Percentiles rank a stretch among this genome's conserved stretches.
phyloP scores from a whole-genome alignment of 2,329 filamentous ascomycete species.

The Aspergillus pseudoviridinutans region DNA sequence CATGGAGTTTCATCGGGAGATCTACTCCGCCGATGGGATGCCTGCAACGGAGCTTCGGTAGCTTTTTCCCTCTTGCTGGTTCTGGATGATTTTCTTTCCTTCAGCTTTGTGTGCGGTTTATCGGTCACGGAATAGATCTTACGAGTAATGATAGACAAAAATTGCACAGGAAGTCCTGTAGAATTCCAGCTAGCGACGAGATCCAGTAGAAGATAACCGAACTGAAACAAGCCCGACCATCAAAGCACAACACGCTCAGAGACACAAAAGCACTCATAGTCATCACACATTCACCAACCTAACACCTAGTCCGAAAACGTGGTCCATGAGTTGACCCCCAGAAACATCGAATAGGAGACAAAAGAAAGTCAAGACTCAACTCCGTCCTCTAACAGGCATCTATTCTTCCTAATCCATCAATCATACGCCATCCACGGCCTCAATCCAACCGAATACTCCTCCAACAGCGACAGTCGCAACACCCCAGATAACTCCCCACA shows the following conservation, averaged over 20 bases:
- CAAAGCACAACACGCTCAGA: not conserved
- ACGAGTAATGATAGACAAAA: not conserved
- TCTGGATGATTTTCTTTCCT: not conserved
- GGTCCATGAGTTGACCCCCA: not conserved
- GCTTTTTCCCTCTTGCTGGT: not conserved
- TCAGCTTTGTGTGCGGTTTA: not conserved
- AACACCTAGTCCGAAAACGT: not conserved
- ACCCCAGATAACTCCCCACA: conserved; percentile 75
- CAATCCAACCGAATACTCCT: conserved; percentile 36
- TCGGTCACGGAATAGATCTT: not conserved
- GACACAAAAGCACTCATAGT: not conserved
- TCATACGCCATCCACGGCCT: conserved; percentile 36
- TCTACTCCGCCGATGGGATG: conserved; percentile 8
- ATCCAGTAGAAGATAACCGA: not conserved
- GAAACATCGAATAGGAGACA: not conserved
- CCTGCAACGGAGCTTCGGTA: conserved; percentile 8
- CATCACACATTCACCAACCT: not conserved
- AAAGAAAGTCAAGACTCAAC: not conserved
- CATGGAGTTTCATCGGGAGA: conserved; percentile 8
- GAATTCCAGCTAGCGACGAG: too few species aligned
- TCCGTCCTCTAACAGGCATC: not conserved
- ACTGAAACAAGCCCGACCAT: not conserved
- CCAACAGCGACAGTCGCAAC: conserved; percentile 39
- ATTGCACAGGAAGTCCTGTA: not conserved
- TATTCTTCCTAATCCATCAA: not conserved